Percentiles rank a stretch among this genome's conserved stretches.
phyloP scores from a whole-genome alignment of 2,329 filamentous ascomycete genomes.

The Penicillium hesseltinei region DNA sequence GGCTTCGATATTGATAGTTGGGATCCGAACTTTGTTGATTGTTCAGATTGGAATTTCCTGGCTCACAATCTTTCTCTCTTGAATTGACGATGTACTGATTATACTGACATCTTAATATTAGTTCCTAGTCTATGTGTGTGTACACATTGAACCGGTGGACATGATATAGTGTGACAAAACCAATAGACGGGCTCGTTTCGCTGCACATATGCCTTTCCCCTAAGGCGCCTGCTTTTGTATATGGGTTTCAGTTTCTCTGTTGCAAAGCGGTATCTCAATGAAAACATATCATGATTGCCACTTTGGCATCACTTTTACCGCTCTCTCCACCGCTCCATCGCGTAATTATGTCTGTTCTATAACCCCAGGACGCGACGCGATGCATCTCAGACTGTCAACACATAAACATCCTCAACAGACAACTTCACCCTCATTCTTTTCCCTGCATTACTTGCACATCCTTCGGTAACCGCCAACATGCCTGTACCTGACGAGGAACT shows the following conservation, averaged over 20 bases:
- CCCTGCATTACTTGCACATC: not conserved
- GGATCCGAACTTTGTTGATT: slow-evolving; percentile 21
- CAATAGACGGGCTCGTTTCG: not conserved
- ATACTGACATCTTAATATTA: not conserved
- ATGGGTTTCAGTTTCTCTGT: not conserved
- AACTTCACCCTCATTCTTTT: too few species aligned
- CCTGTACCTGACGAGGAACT: not conserved
- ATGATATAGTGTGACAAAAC: not conserved
- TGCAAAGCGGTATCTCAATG: not conserved
- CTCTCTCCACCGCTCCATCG: not conserved
- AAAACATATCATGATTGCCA: not conserved
- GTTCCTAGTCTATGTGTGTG: not conserved
- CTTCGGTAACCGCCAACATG: not conserved
- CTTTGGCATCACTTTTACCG: not conserved
- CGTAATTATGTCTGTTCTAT: not conserved
- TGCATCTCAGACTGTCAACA: not conserved
- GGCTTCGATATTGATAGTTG: slow-evolving; percentile 16
- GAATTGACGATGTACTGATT: not conserved
- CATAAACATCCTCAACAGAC: not conserved
- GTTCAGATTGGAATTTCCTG: slow-evolving; percentile 23
- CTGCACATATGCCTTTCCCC: not conserved
- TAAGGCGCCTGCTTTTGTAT: not conserved
- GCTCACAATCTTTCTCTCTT: slow-evolving; percentile 12
- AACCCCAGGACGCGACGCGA: not conserved
- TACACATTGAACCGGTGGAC: not conserved